Percentiles rank a stretch among this genome's conserved stretches.
phyloP scores from a whole-genome alignment of 495 filamentous ascomycete genomes.

The Mytilinidion resinicola region DNA sequence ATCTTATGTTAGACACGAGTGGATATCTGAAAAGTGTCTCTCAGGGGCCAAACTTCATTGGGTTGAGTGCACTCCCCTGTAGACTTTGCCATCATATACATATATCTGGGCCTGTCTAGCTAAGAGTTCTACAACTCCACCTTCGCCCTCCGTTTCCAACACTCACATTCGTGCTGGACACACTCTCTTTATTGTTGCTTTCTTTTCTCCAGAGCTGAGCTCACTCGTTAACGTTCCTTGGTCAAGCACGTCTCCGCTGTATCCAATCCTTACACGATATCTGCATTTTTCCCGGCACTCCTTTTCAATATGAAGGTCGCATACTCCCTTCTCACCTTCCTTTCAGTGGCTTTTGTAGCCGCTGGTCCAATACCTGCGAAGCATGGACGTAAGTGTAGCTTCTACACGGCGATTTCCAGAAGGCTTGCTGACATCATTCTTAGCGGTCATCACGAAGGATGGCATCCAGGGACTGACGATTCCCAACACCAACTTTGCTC shows the following conservation, averaged over 20 bases:
- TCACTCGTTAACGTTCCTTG: conserved; percentile 20
- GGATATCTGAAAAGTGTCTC: background rate
- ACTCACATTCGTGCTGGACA: conserved; percentile 20
- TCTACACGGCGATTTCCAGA: background rate
- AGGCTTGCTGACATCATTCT: background rate
- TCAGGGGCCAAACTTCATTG: background rate
- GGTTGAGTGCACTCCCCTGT: background rate
- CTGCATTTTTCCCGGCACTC: background rate
- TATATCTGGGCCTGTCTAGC: background rate
- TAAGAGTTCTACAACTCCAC: conserved; percentile 6
- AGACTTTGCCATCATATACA: background rate
- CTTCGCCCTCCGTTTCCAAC: conserved; percentile 14
- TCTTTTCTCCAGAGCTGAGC: conserved; percentile 27
- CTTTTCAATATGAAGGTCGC: conserved; percentile 22
- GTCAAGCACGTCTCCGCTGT: conserved; percentile 5
- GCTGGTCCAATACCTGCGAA: conserved; percentile 17
- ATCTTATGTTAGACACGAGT: conserved; percentile 1
- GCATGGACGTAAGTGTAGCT: conserved; percentile 10
- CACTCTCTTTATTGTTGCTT: conserved; percentile 11
- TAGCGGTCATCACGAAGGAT: conserved; percentile 5
- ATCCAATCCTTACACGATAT: conserved; percentile 3
- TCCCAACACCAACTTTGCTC: conserved; percentile 13
- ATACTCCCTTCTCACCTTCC: conserved; percentile 17
- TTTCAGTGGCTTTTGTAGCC: conserved; percentile 22
- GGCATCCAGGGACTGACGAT: conserved; percentile 12